Percentiles rank a stretch among this genome's conserved stretches.
phyloP scores from a whole-genome alignment of 192 early-diverging fungal genomes.

The Glomus cerebriforme region DNA sequence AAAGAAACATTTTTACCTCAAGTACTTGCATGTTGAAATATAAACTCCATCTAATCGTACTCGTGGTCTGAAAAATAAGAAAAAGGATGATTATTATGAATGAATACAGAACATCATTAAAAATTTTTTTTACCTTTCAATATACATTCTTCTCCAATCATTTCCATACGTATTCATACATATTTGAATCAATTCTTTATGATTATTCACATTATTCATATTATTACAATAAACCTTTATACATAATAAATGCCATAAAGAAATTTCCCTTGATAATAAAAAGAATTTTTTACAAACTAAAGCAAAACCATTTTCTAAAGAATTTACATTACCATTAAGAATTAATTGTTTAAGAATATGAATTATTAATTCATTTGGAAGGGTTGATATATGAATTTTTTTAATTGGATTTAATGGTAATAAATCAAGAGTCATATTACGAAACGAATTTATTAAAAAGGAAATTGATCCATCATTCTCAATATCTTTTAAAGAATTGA shows the following conservation, averaged over 20 bases:
- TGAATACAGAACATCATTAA: background rate
- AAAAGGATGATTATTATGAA: background rate
- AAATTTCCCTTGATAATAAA: conserved; percentile 32
- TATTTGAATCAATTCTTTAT: conserved; percentile 9
- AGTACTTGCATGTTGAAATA: conserved; percentile 27
- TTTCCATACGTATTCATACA: conserved; percentile 8
- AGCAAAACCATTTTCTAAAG: conserved; percentile 33
- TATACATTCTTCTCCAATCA: conserved; percentile 44
- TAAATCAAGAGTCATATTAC: conserved; percentile 22
- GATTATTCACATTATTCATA: conserved; percentile 16
- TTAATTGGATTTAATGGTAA: conserved; percentile 32
- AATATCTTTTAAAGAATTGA: background rate
- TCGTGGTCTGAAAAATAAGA: conserved; percentile 28
- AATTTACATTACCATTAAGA: conserved; percentile 23
- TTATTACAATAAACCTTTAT: conserved; percentile 26
- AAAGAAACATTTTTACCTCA: background rate
- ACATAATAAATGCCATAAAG: conserved; percentile 41
- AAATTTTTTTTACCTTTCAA: conserved; percentile 29
- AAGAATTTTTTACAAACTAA: conserved; percentile 42
- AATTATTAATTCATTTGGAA: conserved; percentile 42
- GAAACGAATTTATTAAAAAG: conserved; percentile 23
- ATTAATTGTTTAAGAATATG: conserved; percentile 33
- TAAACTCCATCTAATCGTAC: conserved; percentile 41
- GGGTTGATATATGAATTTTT: conserved; percentile 35
- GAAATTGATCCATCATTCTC: background rate